phyloP scores from a whole-genome alignment of 192 early-diverging fungal genomes.

The Thamnidium elegans region DNA sequence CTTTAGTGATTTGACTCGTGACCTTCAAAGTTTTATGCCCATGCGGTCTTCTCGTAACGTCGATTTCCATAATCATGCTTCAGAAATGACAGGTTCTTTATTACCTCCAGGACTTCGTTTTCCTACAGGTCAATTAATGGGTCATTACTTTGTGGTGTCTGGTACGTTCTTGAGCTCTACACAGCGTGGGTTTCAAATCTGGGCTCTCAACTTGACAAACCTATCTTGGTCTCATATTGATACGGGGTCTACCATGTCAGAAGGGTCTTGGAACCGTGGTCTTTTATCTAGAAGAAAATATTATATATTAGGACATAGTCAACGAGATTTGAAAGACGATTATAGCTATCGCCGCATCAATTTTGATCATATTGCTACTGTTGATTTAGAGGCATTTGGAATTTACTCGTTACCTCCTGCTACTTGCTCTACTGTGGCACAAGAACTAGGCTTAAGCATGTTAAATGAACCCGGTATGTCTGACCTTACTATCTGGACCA shows the following conservation, averaged over 20 bases:
- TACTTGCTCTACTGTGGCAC: constrained; percentile 46
- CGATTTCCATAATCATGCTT: constrained; percentile 64
- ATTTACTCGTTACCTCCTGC: constrained; percentile 50
- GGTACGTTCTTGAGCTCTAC: constrained; percentile 71
- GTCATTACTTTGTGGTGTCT: constrained; percentile 64
- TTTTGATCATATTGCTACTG: constrained; percentile 68
- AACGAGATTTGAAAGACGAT: constrained; percentile 69
- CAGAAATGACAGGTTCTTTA: constrained; percentile 52
- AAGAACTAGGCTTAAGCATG: constrained; percentile 55
- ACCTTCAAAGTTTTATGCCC: constrained; percentile 56
- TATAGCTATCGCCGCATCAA: constrained; percentile 76
- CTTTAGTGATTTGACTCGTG: constrained; percentile 71
- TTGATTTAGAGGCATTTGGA: constrained; percentile 73
- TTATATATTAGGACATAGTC: constrained; percentile 69
- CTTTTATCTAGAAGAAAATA: constrained; percentile 61
- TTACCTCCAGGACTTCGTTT: constrained; percentile 77
- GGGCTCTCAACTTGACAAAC: constrained; percentile 62
- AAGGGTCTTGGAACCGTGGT: constrained; percentile 79
- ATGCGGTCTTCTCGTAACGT: not conserved
- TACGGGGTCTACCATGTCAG: constrained; percentile 62
- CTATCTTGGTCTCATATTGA: constrained; percentile 64
- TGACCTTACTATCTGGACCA: constrained; percentile 52
- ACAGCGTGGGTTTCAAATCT: constrained; percentile 65
- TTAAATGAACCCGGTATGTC: constrained; percentile 53
- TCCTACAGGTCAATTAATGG: constrained; percentile 68